These are phyloP conservation scores for Rhododendron ovatum DNA, from an alignment of 148 eudicot species.

Conservation along the genomic window DNA sequence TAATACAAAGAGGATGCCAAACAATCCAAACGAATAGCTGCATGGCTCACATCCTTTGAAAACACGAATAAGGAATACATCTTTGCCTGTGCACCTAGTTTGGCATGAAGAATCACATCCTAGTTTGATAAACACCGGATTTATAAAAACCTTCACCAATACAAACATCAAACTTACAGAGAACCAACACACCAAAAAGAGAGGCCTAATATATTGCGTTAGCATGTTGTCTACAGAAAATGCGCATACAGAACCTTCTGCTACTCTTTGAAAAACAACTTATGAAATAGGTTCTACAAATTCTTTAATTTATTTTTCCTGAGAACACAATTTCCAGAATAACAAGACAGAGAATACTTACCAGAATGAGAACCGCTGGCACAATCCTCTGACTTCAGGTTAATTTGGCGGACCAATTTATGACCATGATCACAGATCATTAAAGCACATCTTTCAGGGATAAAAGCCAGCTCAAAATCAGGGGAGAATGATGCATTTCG, in stretches of 20 bases:
- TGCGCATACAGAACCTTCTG: not conserved
- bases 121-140: not conserved
- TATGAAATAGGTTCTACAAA: not conserved
- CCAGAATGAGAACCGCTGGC: constrained; percentile 42
- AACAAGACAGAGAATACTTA: constrained; percentile 12
- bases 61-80: not conserved
- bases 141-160: not conserved
- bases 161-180: not conserved
- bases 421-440: constrained; percentile 65
- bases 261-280: not conserved
- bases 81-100: no score
- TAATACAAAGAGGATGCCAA: not conserved
- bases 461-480: constrained; percentile 52
- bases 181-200: not conserved
- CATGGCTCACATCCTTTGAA: not conserved
- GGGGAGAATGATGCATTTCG: constrained; percentile 56
- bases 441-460: constrained; percentile 59
- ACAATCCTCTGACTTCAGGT: constrained; percentile 61
- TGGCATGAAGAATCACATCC: not conserved
- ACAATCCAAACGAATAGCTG: not conserved
- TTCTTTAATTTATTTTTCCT: not conserved
- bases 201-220: not conserved
- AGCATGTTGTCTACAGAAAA: not conserved
- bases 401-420: constrained; percentile 62
- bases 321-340: not conserved